Conservation (phyloP, 495 filamentous ascomycete species). For the Xylaria intraflava region DNA sequence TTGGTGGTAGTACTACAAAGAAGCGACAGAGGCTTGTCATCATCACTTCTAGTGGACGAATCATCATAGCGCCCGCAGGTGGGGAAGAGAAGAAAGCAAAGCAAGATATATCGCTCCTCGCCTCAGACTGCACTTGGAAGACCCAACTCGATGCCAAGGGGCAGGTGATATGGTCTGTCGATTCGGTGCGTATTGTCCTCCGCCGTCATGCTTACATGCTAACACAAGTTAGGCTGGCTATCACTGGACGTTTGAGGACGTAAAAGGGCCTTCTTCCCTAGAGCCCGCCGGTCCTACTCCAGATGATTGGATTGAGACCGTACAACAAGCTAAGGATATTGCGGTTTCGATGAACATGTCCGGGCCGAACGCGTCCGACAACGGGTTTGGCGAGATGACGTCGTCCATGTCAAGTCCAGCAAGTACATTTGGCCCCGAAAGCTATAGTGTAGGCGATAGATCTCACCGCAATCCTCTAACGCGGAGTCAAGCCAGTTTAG, state of each 20-base stretch:
- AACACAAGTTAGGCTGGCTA: conserved; percentile 61
- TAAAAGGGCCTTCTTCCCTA: conserved; percentile 51
- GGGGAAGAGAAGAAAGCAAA: conserved; percentile 96
- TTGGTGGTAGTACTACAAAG: conserved; percentile 82
- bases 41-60: conserved; percentile 83
- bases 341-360: conserved; percentile 62
- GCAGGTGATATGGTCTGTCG: conserved; percentile 79
- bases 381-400: conserved; percentile 63
- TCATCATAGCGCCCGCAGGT: conserved; percentile 85
- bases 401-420: conserved; percentile 68
- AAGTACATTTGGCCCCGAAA: conserved; percentile 58
- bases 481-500: conserved; percentile 50
- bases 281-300: conserved; percentile 20
- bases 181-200: conserved; percentile 64
- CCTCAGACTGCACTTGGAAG: conserved; percentile 65
- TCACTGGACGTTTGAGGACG: conserved; percentile 89
- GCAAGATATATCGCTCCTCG: conserved; percentile 74
- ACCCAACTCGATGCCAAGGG: conserved; percentile 78
- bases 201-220: conserved; percentile 15
- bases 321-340: conserved; percentile 77
- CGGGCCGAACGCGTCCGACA: conserved; percentile 62
- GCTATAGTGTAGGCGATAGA: conserved; percentile 42
- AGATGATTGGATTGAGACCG: conserved; percentile 81
- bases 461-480: conserved; percentile 44
- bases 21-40: conserved; percentile 90